Evolutionary conservation across 2,329 filamentous ascomycete species (phyloP).

Genomic region (Ascochyta koolunga): DNA sequence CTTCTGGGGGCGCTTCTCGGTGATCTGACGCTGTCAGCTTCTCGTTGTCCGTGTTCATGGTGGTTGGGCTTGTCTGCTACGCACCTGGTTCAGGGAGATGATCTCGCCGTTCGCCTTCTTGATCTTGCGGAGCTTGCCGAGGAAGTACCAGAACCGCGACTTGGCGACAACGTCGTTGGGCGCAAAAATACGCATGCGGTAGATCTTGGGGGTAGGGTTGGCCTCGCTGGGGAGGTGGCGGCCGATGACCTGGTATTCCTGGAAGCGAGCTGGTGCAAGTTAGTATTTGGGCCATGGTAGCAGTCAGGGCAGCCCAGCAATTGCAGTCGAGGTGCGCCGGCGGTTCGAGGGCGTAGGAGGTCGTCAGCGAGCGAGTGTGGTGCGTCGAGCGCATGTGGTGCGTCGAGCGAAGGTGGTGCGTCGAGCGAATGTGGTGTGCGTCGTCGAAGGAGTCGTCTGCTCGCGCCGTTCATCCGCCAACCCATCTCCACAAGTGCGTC

Average conservation of each 20-base stretch:
- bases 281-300: constrained; percentile 22
- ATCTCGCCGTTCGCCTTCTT: constrained; percentile 99
- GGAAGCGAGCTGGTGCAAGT: constrained; percentile 83
- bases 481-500: neutral
- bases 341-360: neutral
- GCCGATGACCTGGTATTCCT: constrained; percentile 99
- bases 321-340: constrained; percentile 28
- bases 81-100: constrained; percentile 92
- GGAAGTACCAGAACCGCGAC: constrained; percentile 99
- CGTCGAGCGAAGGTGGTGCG: neutral
- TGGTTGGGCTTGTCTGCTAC: constrained; percentile 44
- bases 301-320: constrained; percentile 29
- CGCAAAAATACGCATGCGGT: constrained; percentile 99
- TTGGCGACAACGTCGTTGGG: constrained; percentile 98
- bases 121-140: constrained; percentile 98
- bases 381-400: neutral
- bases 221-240: constrained; percentile 97
- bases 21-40: constrained; percentile 66
- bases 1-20: constrained; percentile 98
- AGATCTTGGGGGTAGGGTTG: constrained; percentile 97
- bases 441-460: neutral
- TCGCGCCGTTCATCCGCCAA: neutral
- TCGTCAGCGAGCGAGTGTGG: neutral
- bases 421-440: neutral
- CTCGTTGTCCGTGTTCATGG: neutral